These are phyloP conservation scores for Scenedesmus sp. DNA, from an alignment of 163 green algal genomes.

Conservation along the genomic window DNA sequence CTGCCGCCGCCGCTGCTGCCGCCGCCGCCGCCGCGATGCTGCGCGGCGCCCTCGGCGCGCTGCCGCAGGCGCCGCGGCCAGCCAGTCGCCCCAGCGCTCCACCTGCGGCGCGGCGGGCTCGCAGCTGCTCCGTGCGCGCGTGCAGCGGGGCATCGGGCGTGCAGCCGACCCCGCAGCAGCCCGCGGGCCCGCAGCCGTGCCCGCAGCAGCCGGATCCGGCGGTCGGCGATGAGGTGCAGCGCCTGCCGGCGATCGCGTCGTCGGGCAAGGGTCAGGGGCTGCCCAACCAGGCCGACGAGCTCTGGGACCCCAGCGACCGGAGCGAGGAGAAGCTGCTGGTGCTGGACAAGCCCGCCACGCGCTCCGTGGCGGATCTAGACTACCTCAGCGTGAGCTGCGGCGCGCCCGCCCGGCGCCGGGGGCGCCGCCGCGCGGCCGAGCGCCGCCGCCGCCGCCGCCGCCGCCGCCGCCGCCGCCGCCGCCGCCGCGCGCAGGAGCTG, in stretches of 20 bases:
- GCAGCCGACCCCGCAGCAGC: too few relatives aligned
- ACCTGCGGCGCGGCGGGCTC: too few relatives aligned
- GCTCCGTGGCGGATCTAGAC: slow-evolving; percentile 58
- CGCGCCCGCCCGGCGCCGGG: neutral
- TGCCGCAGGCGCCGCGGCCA: too few relatives aligned
- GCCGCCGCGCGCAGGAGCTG: slow-evolving; percentile 83
- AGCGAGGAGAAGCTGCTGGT: slow-evolving; percentile 30
- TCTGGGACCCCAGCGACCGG: slow-evolving; percentile 13
- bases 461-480: neutral
- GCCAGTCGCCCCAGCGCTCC: too few relatives aligned
- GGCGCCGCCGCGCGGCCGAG: neutral
- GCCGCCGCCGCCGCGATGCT: neutral
- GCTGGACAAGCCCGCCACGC: slow-evolving; percentile 44
- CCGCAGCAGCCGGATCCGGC: too few relatives aligned
- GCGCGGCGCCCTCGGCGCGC: too few relatives aligned
- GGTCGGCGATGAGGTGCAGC: too few relatives aligned
- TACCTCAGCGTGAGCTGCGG: slow-evolving; percentile 59
- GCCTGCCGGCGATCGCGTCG: too few relatives aligned
- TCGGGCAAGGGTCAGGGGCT: neutral
- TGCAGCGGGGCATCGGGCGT: too few relatives aligned
- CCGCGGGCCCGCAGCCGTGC: too few relatives aligned
- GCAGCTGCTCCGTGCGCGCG: neutral
- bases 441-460: neutral
- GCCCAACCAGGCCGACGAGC: slow-evolving; percentile 42
- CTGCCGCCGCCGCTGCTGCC: too few relatives aligned